Percentiles rank a stretch among this genome's conserved stretches.
Evolutionary conservation across 1,139 yeast species (phyloP).

Genomic region (Lodderomyces parapsilosis): DNA sequence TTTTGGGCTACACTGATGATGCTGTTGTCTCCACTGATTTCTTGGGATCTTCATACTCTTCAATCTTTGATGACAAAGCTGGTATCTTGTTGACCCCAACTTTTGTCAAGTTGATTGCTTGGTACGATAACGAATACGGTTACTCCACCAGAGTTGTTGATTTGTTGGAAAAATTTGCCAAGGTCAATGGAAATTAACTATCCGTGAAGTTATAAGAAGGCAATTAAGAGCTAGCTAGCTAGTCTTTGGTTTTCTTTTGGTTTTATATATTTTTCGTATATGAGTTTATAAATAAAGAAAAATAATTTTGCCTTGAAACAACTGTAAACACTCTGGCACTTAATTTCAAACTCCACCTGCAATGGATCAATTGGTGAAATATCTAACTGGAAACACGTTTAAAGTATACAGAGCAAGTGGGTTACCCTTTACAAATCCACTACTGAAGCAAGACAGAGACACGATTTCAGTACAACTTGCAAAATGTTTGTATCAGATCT

Average conservation of each 20-base stretch:
- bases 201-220: constrained; percentile 11
- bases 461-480: constrained; percentile 14
- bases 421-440: neutral
- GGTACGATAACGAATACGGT: constrained; percentile 93
- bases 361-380: neutral
- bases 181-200: constrained; percentile 27
- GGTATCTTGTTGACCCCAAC: constrained; percentile 81
- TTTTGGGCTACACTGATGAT: constrained; percentile 81
- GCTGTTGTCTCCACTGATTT: constrained; percentile 86
- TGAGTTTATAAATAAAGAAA: neutral
- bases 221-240: neutral
- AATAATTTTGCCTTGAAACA: neutral
- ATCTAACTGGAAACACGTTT: neutral
- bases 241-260: neutral
- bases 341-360: neutral
- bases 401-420: neutral
- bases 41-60: constrained; percentile 74
- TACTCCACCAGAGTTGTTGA: constrained; percentile 92
- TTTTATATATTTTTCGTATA: neutral
- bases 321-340: no score
- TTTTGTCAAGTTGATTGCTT: constrained; percentile 81
- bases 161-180: constrained; percentile 74
- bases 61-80: constrained; percentile 82
- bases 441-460: constrained; percentile 6
- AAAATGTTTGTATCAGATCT: constrained; percentile 13